Conservation (phyloP, 495 filamentous ascomycete species). For the Chaetomidium leptoderma region DNA sequence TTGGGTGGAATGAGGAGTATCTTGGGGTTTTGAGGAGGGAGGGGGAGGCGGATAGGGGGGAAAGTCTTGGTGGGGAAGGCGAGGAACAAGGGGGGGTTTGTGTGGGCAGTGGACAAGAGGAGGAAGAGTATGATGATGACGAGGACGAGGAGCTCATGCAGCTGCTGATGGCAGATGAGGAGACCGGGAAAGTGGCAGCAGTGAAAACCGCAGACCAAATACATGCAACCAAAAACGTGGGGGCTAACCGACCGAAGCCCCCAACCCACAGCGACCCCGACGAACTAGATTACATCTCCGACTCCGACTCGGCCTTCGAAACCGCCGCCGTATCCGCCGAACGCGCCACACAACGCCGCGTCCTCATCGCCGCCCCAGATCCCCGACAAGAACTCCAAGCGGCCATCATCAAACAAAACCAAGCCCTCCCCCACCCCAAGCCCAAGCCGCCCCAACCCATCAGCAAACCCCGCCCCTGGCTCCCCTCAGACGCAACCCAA, state of each 20-base stretch:
- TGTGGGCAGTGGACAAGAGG: not conserved
- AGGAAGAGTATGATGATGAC: not conserved
- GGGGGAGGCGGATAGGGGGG: conserved; percentile 5
- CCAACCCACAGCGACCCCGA: not conserved
- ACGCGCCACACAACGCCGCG: conserved; percentile 3
- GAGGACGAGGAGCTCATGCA: not conserved
- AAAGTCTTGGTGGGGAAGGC: not conserved
- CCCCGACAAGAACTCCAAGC: conserved; percentile 6
- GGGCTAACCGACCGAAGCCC: not conserved
- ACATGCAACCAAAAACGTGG: not conserved
- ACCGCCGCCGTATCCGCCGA: conserved; percentile 5
- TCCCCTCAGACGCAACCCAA: conserved; percentile 23
- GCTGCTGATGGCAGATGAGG: conserved; percentile 10
- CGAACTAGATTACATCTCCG: conserved; percentile 16
- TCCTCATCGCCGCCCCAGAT: not conserved
- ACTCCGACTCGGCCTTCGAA: conserved; percentile 21
- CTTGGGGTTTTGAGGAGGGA: conserved; percentile 22
- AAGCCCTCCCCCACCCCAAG: not conserved
- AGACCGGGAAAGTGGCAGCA: not conserved
- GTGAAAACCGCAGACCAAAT: not conserved
- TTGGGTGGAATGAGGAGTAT: conserved; percentile 40
- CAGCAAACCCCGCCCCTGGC: conserved; percentile 22
- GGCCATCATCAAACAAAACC: conserved; percentile 15
- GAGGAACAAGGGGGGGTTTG: conserved; percentile 12
- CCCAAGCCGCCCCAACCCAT: conserved; percentile 8